Base-by-base conservation (phyloP, 1,284 basidiomycete genomes). In the Takashimella tepidaria region DNA sequence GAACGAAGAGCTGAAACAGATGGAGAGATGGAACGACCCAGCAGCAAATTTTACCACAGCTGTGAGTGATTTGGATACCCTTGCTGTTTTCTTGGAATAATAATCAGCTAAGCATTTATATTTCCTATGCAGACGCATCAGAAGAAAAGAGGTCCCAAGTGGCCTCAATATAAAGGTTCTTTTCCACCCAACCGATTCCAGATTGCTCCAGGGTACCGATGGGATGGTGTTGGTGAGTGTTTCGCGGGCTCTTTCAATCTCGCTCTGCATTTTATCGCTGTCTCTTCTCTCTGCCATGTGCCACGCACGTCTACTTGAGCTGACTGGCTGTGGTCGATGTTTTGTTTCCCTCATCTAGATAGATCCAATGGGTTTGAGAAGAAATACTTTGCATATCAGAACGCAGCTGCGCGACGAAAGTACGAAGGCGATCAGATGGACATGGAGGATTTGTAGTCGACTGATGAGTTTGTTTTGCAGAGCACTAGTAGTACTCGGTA, bases 311-410 rank as follows among this genome's bases (percentile, higher is more conserved):
- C 51, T 24, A 27, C 20, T 25, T 51, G 47, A 51, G 50, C 54
- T 41, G n/a, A 45, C 19, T 13, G 3, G 8, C 41, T 12, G 19
- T 12, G 2, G 26, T 19, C 16, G 24, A 27, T 4, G 20, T 37
- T 13, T 3, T 12, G 27, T 42, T 3, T n/a, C 51, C 43, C 2
- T 40, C 43, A 20, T 50, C 4, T 66, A 92, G 91, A 95, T 68
- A 83, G 93, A 53, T 84, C 91, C 1, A 98, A 87, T 60, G 95
- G 95, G 1, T 98, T 95, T 61, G 95, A 98, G 78, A 89, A 88
- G 79, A 92, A 91, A 64, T 78, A 84, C 53, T 92, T 93, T 78
- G 89, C 93, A 72, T 82, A 81, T 51, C 79, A 82, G 57, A 93
- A 93, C 68, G 82, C 87, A 27, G 80, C 80, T 64, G 83, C 83